Evolutionary conservation across 2,329 filamentous ascomycete species (phyloP), one percentile per base, ranked within the genome.

Genomic region (Fragosphaeria purpurea): DNA sequence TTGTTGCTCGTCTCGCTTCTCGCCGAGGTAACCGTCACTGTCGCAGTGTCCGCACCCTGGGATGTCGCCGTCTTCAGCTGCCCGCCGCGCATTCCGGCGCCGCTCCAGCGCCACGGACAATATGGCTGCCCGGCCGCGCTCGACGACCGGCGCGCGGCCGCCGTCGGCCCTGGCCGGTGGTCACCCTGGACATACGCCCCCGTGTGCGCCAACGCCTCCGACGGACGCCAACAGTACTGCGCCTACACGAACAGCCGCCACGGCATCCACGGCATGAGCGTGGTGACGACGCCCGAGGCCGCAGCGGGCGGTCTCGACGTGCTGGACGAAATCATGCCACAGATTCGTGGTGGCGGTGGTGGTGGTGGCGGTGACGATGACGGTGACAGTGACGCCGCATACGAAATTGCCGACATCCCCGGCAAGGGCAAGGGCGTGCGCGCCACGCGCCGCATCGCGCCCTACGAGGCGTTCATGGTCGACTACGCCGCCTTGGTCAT

Each of bases 121-220:
- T 51, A 52, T 42, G 50, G 50, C 10, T 59, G 56, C 34, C 50
- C 48, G 2, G 22, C 48, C 1, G 82, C 83, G 0, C 77, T 84
- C 58, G 85, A 86, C 50, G 85, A 86, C 48, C 11, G 30, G 8
- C 7, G 7, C 41, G 8, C 41, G 42, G 0, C 51, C 46, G 2
- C 34, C 13, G 7, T 9, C 5, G 39, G 45, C 4, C 44, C 44
- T 4, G 9, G 13, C 11, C 32, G 40, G 9, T 62, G 57, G 55
- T 49, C 57, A 9, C 62, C 58, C 1, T 65, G 61, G 62, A 61
- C 60, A 5, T 59, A 62, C 43, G 50, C 48, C 1, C 63, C 62
- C 3, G 38, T 52, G 7, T 65, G 63, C 48, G 47, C 53, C 9
- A 31, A 48, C n/a, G 41, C 55, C 7, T 7, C 35, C 7, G 35